Percentiles rank a stretch among this genome's conserved stretches.
Evolutionary conservation across 1,139 yeast species (phyloP).

Genomic region (Yamadazyma epiphylla): DNA sequence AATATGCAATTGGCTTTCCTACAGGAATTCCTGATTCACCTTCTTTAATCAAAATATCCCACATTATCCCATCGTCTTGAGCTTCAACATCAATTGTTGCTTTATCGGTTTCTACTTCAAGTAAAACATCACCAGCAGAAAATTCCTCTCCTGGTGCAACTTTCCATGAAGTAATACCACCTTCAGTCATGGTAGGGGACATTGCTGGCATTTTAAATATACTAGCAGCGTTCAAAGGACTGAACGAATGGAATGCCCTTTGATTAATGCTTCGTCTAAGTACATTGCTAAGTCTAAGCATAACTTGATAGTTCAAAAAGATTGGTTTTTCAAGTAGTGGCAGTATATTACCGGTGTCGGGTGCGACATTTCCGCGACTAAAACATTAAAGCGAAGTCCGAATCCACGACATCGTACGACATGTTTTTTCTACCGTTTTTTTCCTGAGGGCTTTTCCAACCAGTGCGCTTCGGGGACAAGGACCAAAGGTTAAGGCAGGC

Average conservation of each 20-base stretch:
- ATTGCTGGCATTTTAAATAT: constrained; percentile 93
- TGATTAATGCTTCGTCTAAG: constrained; percentile 6
- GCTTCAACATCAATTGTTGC: constrained; percentile 94
- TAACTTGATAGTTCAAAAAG: too few species aligned
- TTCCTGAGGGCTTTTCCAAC: too few species aligned
- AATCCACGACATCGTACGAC: too few species aligned
- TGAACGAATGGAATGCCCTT: constrained; percentile 15
- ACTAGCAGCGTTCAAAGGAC: constrained; percentile 40
- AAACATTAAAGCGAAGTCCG: too few species aligned
- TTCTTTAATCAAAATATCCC: constrained; percentile 65
- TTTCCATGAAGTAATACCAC: constrained; percentile 96
- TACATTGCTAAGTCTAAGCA: too few species aligned
- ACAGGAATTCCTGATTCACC: constrained; percentile 81
- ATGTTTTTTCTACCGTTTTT: too few species aligned
- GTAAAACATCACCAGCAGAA: constrained; percentile 77
- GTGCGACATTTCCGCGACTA: constrained; percentile 4
- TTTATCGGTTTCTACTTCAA: constrained; percentile 92
- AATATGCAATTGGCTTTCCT: constrained; percentile 82
- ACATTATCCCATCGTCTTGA: constrained; percentile 84
- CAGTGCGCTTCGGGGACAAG: too few species aligned
- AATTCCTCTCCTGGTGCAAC: constrained; percentile 76
- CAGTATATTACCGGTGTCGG: constrained; percentile 3
- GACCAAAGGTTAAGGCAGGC: too few species aligned
- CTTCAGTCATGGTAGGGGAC: constrained; percentile 98
- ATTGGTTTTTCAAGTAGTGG: constrained; percentile 2